Evolutionary conservation across 768 basidiomycete genomes (phyloP), one percentile per base, ranked within the genome.

Genomic region (Lactarius akahatsu): DNA sequence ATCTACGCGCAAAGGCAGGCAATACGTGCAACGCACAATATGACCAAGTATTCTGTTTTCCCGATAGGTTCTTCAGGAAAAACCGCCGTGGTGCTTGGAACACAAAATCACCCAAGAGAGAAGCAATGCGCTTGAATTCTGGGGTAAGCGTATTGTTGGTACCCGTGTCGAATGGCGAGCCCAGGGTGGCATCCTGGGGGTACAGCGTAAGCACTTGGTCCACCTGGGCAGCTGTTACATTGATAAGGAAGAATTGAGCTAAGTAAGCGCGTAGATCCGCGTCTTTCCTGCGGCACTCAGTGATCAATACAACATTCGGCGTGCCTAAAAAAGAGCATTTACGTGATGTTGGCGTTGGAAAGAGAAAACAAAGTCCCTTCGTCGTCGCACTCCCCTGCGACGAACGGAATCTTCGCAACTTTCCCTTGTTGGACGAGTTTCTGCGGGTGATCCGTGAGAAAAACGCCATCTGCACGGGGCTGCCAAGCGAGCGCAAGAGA

Each of bases 101-200:
- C 13, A 65, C 59, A 7, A 72, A 56, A 64, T 82, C 80, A 1
- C 80, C 80, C 55, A 74, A 74, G 16, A 79, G 63, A 0, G 78
- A 77, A 1, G 79, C 76, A 8, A 80, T 64, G 3, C 81, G 77
- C 65, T 80, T 81, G 70, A 72, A 80, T 69, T 81, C 60, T 4
- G 79, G 79, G 2, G 78, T 79, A 55, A 47, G 8, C 15, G 60
- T 36, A 38, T 68, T 45, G 18, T 56, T 23, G 4, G 18, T 10
- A 34, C 73, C 75, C 7, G 77, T 74, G 15, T 70, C 69, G 56
- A 72, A 76, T 2, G 75, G 75, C 15, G 74, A 76, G 0, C 75
- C 75, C 62, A 73, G 43, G 18, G 70, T 40, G 58, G 57, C 26
- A 43, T 71, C 64, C 18, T 57, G 55, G 20, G 69, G 66, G 55